Base-by-base conservation (phyloP, 2,329 filamentous ascomycete genomes). In the Paecilomyces formosus region DNA sequence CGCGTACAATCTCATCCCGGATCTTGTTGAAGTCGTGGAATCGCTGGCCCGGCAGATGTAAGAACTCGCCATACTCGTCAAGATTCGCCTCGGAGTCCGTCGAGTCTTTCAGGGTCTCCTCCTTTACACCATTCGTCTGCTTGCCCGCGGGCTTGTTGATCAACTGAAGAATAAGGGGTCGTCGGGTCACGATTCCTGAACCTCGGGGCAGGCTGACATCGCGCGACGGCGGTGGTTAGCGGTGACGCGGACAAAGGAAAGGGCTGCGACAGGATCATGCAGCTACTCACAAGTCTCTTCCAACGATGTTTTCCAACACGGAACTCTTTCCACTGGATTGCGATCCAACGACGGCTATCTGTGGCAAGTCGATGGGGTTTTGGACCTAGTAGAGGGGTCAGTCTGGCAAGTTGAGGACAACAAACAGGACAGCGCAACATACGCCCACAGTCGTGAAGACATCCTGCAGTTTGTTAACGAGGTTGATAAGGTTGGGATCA, bases 261-360 rank as follows among this genome's bases (percentile, higher is more conserved):
- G 28, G 31, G 54, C 33, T 15, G 24, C 50, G 21, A 55, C 53
- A 45, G 39, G 39, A 45, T 45, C 39, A 45, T 21, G 13, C 28
- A 57, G 55, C 56, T 59, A 82, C 90, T 80, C 83, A 97, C 93
- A 99, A 99, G 79, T 99, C 94, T 81, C 94, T 86, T 60, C 94
- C 94, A 59, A 99, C 94, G 71, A 99, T 99, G 73, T 99, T 99
- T 78, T 99, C 94, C 70, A 99, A 79, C 67, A 99, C 94, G 18
- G 94, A 99, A 83, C 92, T 97, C 87, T 99, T 99, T 79, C 94
- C 94, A 76, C 93, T 97, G 21, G 94, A 99, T 81, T 99, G 94
- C 77, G 92, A 97, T 72, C 94, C 94, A 59, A 99, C 94, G 66
- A 99, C 94, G 67, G 89, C 93, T 75, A 99, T 99, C 81, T 99